A percentile compares a stretch with the other conserved stretches of the same genome.
Evolutionary conservation across 148 eudicot species (phyloP).

Genomic region (Amaranthus palmeri): DNA sequence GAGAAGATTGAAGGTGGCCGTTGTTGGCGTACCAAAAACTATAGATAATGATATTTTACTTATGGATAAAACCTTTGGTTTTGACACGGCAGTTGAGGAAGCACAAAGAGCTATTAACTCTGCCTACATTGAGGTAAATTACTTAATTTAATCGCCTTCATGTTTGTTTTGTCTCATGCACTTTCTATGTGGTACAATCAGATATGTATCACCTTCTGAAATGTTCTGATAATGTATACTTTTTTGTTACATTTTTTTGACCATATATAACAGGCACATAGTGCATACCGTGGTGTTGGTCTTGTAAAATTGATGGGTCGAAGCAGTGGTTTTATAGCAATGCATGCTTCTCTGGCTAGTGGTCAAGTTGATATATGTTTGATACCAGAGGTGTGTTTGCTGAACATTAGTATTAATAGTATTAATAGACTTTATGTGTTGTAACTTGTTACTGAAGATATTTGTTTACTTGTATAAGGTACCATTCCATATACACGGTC

Average conservation of each 20-base stretch:
- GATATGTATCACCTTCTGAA: not conserved
- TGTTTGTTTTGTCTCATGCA: slow-evolving; percentile 10
- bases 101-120: slow-evolving; percentile 96
- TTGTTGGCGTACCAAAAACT: slow-evolving; percentile 97
- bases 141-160: slow-evolving; percentile 3
- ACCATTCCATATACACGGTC: slow-evolving; percentile 81
- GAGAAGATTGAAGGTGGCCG: slow-evolving; percentile 78
- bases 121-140: slow-evolving; percentile 88
- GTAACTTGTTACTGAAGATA: slow-evolving; percentile 14
- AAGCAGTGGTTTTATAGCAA: slow-evolving; percentile 96
- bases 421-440: not conserved
- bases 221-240: not conserved
- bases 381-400: slow-evolving; percentile 80
- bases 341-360: slow-evolving; percentile 98
- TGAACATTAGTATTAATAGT: slow-evolving; percentile 5
- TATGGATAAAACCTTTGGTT: slow-evolving; percentile 99
- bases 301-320: slow-evolving; percentile 97
- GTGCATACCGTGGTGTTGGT: slow-evolving; percentile 98
- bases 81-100: slow-evolving; percentile 99
- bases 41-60: slow-evolving; percentile 95
- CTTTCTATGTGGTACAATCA: not conserved
- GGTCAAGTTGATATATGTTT: slow-evolving; percentile 97
- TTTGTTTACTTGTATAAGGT: slow-evolving; percentile 37
- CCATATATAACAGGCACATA: slow-evolving; percentile 61
- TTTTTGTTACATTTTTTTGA: not conserved